Evolutionary conservation across 2,329 filamentous ascomycete genomes (phyloP), one percentile per base, ranked within the genome.

Genomic region (Akanthomyces lecanii): DNA sequence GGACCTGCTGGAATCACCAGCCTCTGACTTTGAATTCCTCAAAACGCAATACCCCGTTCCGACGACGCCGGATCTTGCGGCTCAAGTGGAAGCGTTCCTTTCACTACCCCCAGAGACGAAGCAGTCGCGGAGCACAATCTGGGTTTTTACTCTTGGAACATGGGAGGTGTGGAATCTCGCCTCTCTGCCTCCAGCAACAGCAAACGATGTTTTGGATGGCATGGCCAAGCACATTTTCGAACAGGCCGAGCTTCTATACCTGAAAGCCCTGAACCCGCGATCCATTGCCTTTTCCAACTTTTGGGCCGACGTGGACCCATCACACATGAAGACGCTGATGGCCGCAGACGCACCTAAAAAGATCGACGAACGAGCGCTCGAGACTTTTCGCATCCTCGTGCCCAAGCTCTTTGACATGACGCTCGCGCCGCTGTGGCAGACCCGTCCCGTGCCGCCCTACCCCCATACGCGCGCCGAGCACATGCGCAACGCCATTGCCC

Each of bases 161-260:
- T 84, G 82, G 81, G 82, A 85, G 63, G 70, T 83, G 56, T 85
- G 81, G 81, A 78, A 79, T 12, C 70, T 84, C 21, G 77, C 82
- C 0, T 74, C 80, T 2, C 68, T 83, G 21, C 81, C 82, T 0
- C 71, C 75, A 11, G 68, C 71, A 10, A 66, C 72, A 0, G 77
- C 78, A 11, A 74, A 76, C 38, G 66, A 70, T 1, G 63, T 77
- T 1, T 64, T 83, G 10, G 75, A 75, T 44, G 66, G 69, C 5
- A 72, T 79, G 36, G 69, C 76, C 5, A 66, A 69, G 12, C 71
- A 77, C 14, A 68, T 84, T 0, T 79, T 84, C 62, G 67, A 73
- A 0, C 76, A 81, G 64, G 71, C 81, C 10, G 82, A 85, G 64
- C 67, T 74, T 12, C 71, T 85, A 5, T 83, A 82, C 65, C 69